A percentile compares a stretch with the other conserved stretches of the same genome.
Conservation (phyloP, 768 basidiomycete genomes). For the Podaxis rugospora region DNA sequence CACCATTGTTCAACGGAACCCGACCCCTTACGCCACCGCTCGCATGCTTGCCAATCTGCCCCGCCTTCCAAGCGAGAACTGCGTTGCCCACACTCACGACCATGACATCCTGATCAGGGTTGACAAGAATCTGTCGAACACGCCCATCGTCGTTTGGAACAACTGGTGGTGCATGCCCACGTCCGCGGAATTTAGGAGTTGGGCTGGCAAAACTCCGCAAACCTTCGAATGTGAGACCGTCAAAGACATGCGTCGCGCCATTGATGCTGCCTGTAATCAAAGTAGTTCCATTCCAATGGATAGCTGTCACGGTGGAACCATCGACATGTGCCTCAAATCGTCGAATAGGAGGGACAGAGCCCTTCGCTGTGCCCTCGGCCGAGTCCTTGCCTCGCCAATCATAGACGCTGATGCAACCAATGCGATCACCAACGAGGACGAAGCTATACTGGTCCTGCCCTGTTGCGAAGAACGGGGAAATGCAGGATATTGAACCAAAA, state of each 20-base stretch:
- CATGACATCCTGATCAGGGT: constrained; percentile 47
- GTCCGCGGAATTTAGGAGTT: constrained; percentile 27
- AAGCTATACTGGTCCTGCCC: constrained; percentile 37
- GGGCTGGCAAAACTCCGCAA: constrained; percentile 54
- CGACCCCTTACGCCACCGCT: constrained; percentile 31
- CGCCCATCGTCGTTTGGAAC: constrained; percentile 30
- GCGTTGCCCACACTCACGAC: constrained; percentile 56
- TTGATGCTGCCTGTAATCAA: constrained; percentile 63
- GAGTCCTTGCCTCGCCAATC: constrained; percentile 33
- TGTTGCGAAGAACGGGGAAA: constrained; percentile 46
- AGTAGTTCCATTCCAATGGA: constrained; percentile 56
- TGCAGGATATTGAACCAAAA: constrained; percentile 44
- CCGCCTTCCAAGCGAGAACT: constrained; percentile 68
- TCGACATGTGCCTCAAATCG: constrained; percentile 64
- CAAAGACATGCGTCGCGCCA: constrained; percentile 60
- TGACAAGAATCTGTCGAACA: constrained; percentile 56
- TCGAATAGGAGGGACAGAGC: constrained; percentile 29
- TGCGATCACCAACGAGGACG: constrained; percentile 57
- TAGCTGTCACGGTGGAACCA: constrained; percentile 52
- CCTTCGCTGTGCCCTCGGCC: neutral
- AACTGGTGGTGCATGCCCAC: constrained; percentile 15
- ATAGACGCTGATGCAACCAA: constrained; percentile 64
- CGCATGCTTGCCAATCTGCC: constrained; percentile 28
- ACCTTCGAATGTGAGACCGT: constrained; percentile 56
- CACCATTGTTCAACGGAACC: constrained; percentile 18